Evolutionary conservation across 176 grass and related monocot species (phyloP).

Genomic region (Musa itinerans): DNA sequence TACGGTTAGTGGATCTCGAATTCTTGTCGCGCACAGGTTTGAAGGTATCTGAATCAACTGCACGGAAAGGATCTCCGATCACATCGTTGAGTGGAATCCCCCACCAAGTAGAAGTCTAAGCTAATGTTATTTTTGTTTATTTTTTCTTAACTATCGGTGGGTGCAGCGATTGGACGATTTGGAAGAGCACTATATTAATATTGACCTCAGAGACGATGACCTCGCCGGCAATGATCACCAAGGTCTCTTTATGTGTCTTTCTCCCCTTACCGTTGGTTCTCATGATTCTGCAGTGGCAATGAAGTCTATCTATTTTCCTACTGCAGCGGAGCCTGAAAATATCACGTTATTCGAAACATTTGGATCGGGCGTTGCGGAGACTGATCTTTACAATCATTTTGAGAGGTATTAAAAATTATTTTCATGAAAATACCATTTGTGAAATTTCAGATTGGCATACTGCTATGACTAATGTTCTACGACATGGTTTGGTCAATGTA

Average conservation of each 20-base stretch:
- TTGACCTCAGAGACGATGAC: slow-evolving; percentile 52
- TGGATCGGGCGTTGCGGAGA: slow-evolving; percentile 37
- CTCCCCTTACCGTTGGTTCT: background rate
- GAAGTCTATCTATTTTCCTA: background rate
- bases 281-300: background rate
- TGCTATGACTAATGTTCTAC: too few species aligned
- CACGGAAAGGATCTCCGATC: too few species aligned
- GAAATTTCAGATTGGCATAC: too few species aligned
- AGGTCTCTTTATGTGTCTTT: slow-evolving; percentile 41
- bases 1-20: too few species aligned
- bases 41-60: too few species aligned
- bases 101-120: too few species aligned
- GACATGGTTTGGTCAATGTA: background rate
- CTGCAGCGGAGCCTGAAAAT: slow-evolving; percentile 51
- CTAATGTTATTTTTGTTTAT: background rate
- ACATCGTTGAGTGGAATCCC: too few species aligned
- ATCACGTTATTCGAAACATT: slow-evolving; percentile 67
- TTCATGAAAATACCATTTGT: slow-evolving; percentile 8
- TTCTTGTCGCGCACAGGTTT: too few species aligned
- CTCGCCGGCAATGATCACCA: slow-evolving; percentile 46
- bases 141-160: slow-evolving; percentile 11
- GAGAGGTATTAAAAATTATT: slow-evolving; percentile 44
- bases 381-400: slow-evolving; percentile 57
- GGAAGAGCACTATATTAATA: slow-evolving; percentile 73
- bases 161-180: slow-evolving; percentile 71